phyloP scores from a whole-genome alignment of 2,329 filamentous ascomycete genomes.

The Botryotinia convoluta region DNA sequence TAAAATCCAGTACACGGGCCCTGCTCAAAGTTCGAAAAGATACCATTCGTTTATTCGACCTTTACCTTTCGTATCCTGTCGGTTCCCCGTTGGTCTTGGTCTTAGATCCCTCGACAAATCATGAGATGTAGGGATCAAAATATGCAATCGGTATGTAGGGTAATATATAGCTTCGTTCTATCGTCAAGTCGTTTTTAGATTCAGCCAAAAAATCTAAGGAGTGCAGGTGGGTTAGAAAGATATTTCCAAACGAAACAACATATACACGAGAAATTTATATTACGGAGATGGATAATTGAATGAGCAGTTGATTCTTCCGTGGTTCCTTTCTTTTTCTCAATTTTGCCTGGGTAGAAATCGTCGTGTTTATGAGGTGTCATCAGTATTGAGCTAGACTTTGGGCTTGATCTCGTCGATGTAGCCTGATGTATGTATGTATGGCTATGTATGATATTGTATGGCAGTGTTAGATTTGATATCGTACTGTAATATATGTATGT shows the following conservation, averaged over 20 bases:
- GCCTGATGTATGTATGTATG: conserved; percentile 12
- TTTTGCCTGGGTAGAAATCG: background rate
- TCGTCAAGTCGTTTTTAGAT: conserved; percentile 7
- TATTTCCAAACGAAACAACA: background rate
- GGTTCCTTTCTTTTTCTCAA: background rate
- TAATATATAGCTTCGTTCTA: background rate
- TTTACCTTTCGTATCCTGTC: conserved; percentile 11
- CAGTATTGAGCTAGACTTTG: background rate
- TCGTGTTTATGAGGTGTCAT: background rate
- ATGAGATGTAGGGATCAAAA: background rate
- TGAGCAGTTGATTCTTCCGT: background rate
- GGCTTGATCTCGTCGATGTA: conserved; percentile 10
- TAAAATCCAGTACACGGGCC: conserved; percentile 11
- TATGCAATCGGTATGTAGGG: background rate
- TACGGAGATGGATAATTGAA: background rate
- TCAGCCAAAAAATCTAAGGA: conserved; percentile 3
- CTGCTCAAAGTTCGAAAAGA: background rate
- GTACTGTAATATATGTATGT: background rate
- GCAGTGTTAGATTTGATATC: conserved; percentile 10
- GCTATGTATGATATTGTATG: background rate
- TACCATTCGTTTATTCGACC: conserved; percentile 1
- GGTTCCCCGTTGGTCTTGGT: background rate
- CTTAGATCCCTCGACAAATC: background rate
- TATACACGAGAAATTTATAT: background rate
- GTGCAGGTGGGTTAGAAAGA: background rate